phyloP scores from a whole-genome alignment of 129 eudicot genomes.

The Cynara cardunculus region DNA sequence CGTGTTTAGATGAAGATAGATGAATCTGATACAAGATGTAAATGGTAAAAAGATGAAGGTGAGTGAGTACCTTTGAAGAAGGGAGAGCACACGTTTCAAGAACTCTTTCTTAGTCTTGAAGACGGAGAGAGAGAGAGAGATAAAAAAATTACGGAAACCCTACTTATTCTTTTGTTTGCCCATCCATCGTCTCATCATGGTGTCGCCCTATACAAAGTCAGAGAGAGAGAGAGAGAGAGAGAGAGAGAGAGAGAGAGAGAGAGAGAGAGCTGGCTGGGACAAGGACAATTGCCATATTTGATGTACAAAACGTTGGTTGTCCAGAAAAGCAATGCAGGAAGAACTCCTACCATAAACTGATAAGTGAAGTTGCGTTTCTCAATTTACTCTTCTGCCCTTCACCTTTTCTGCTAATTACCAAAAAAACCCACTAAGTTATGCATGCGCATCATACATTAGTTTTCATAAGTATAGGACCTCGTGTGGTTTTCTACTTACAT shows the following conservation, averaged over 20 bases:
- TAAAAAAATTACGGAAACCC: not conserved
- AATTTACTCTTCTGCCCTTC: slow-evolving; percentile 12
- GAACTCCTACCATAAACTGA: slow-evolving; percentile 17
- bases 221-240: not conserved
- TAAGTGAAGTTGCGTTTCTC: slow-evolving; percentile 21
- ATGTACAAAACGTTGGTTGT: slow-evolving; percentile 16
- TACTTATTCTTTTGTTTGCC: not conserved
- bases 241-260: not conserved
- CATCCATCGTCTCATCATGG: slow-evolving; percentile 1
- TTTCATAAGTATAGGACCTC: not conserved
- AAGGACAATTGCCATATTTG: slow-evolving; percentile 24
- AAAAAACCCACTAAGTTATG: not conserved
- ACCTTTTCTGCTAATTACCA: not conserved
- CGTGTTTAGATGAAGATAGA: not conserved
- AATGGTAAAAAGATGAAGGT: not conserved
- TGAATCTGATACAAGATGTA: slow-evolving; percentile 1
- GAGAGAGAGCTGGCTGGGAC: slow-evolving; percentile 16
- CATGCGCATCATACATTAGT: not conserved
- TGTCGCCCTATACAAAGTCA: not conserved
- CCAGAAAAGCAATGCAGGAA: slow-evolving; percentile 19
- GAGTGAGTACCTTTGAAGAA: slow-evolving; percentile 4
- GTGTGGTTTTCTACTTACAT: too few species aligned
- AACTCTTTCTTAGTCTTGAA: not conserved
- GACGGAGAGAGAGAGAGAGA: not conserved
- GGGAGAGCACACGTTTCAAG: slow-evolving; percentile 15